Conservation (phyloP, 495 filamentous ascomycete genomes). For the Glarea lozoyensis region DNA sequence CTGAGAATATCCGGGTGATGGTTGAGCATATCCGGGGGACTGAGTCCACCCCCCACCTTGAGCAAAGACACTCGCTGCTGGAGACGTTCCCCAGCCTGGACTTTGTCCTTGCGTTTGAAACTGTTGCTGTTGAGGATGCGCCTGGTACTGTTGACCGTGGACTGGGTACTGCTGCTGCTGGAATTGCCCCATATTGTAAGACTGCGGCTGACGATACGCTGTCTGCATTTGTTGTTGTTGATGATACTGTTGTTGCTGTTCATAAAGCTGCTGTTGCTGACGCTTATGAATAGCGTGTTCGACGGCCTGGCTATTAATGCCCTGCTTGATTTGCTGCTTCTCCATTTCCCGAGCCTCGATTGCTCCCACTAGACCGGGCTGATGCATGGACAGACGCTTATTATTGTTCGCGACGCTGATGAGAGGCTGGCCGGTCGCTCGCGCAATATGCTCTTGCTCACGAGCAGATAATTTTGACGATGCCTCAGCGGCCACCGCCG, state of each 20-base stretch:
- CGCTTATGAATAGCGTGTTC: slow-evolving; percentile 46
- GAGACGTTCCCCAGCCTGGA: slow-evolving; percentile 8
- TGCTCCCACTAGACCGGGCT: slow-evolving; percentile 60
- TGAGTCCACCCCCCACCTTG: slow-evolving; percentile 18
- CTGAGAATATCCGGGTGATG: no score
- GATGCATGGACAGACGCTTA: slow-evolving; percentile 33
- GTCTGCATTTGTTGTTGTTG: not conserved
- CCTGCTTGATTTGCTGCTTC: slow-evolving; percentile 61
- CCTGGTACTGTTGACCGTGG: not conserved
- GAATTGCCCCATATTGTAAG: slow-evolving; percentile 1
- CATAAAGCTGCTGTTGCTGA: slow-evolving; percentile 15
- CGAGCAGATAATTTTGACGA: slow-evolving; percentile 75
- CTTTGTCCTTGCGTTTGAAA: slow-evolving; percentile 3
- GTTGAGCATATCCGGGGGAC: slow-evolving; percentile 3
- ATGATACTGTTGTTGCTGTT: slow-evolving; percentile 12
- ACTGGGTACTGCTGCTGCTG: slow-evolving; percentile 7
- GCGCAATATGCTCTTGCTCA: slow-evolving; percentile 89
- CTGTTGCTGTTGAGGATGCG: slow-evolving; percentile 7
- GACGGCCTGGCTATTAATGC: slow-evolving; percentile 61
- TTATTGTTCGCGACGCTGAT: slow-evolving; percentile 53
- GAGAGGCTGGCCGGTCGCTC: slow-evolving; percentile 73
- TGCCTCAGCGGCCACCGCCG: slow-evolving; percentile 34
- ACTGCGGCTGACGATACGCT: slow-evolving; percentile 2
- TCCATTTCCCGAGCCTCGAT: slow-evolving; percentile 72
- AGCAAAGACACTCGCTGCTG: slow-evolving; percentile 18